phyloP scores from a whole-genome alignment of 495 filamentous ascomycete genomes.

The Podospora australis region DNA sequence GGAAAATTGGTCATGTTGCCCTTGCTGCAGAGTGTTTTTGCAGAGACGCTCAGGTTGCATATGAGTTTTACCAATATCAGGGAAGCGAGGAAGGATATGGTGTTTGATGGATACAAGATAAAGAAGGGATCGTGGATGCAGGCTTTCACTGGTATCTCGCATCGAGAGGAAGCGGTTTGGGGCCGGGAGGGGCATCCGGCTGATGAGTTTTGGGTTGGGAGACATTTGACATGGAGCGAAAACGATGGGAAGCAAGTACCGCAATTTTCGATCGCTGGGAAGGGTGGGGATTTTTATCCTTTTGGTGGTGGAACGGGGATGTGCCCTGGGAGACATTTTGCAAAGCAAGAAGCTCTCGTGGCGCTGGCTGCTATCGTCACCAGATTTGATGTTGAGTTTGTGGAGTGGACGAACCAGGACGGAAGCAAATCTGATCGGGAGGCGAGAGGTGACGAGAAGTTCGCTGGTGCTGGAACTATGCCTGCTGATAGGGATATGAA shows the following conservation, averaged over 20 bases:
- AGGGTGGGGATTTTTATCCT: background rate
- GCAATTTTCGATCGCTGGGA: background rate
- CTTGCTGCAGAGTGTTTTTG: constrained; percentile 33
- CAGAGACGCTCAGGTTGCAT: constrained; percentile 32
- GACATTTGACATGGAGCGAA: constrained; percentile 18
- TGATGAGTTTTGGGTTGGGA: constrained; percentile 29
- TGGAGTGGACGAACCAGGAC: constrained; percentile 16
- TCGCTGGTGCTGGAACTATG: constrained; percentile 7
- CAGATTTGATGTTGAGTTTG: constrained; percentile 46
- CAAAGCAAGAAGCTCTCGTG: constrained; percentile 32
- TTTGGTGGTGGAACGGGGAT: constrained; percentile 13
- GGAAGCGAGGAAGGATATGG: constrained; percentile 6
- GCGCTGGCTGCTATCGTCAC: constrained; percentile 41
- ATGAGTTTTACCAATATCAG: constrained; percentile 26
- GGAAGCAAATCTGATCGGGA: constrained; percentile 16
- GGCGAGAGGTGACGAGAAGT: constrained; percentile 13
- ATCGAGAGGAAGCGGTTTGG: constrained; percentile 27
- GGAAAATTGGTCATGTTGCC: constrained; percentile 25
- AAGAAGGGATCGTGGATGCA: constrained; percentile 22
- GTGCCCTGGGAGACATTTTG: constrained; percentile 40
- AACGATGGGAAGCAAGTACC: background rate
- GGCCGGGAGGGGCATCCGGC: constrained; percentile 23
- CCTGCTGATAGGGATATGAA: constrained; percentile 27
- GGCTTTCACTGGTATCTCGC: constrained; percentile 18
- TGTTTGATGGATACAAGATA: constrained; percentile 17